Base-by-base conservation (phyloP, 2,329 filamentous ascomycete species). In the Diplodia corticola region DNA sequence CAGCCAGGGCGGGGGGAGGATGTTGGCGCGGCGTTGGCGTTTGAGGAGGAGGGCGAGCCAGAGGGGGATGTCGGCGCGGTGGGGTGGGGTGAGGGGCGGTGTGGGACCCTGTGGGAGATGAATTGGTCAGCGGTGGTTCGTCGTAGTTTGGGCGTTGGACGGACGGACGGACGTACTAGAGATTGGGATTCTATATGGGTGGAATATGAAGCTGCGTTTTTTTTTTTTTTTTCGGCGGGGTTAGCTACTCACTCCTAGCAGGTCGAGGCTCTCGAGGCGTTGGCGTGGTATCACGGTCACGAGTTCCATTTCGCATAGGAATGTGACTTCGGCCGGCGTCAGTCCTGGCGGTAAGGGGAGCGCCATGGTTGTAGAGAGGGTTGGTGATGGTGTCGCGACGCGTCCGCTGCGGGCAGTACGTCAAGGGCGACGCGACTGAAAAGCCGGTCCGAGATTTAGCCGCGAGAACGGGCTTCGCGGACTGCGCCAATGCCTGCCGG, bases 41-140 rank as follows among this genome's bases (percentile, higher is more conserved):
- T 98, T 98, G 64, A 99, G 88, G 26, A 98, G 88, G 17, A 98
- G 85, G 2, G 95, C 95, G 17, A 99, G 90, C 95, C 95, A 99
- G 67, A 99, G 87, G 0, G 95, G 94, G 0, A 98, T 78, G 48
- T 90, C 83, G 70, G 88, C 86, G 72, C 93, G 88, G 74, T 93
- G 89, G 0, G 94, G 94, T 2, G 95, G 95, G 28, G 88, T 87
- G 48, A 99, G 86, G 26, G 86, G 79, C 65, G 89, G 88, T 40
- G 93, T 91, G 67, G 88, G 83, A 67, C 94, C 94, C 94, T 97
- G 73, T 28, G 20, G 9, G 5, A 20, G n/a, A 35, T 49, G 57
- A 44, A 40, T 30, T 40, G 63, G 64, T 65, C 57, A 63, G 26
- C 53, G 64, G 57, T 66, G 70, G 57, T 57, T 60, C 49, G 69